phyloP scores from a whole-genome alignment of 2,329 filamentous ascomycete species.

The Blastomyces percursus region DNA sequence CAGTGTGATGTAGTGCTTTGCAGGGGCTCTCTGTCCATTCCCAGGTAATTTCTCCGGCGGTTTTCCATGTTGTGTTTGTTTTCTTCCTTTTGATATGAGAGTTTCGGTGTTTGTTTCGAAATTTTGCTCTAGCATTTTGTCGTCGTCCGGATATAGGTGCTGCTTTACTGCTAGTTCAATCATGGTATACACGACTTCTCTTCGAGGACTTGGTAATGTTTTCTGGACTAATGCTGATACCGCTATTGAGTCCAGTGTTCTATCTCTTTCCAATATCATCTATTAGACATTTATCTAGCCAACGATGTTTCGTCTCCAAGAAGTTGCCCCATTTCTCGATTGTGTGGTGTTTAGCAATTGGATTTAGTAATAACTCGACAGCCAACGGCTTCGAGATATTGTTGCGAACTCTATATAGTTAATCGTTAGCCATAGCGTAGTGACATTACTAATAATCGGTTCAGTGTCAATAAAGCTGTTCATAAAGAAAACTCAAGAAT shows the following conservation, averaged over 20 bases:
- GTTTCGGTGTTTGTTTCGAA: background rate
- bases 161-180: background rate
- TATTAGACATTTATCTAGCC: background rate
- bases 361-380: background rate
- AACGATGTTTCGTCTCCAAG: background rate
- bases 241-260: background rate
- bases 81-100: background rate
- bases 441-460: background rate
- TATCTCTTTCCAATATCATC: background rate
- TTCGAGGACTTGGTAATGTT: background rate
- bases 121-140: background rate
- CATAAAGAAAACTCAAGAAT: background rate
- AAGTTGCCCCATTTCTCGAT: background rate
- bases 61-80: background rate
- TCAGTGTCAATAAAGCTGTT: background rate
- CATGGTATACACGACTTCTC: background rate
- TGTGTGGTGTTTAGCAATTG: background rate
- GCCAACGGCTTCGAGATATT: background rate
- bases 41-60: background rate
- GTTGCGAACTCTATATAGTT: background rate
- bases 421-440: background rate
- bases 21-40: background rate
- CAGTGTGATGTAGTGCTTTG: conserved; percentile 36
- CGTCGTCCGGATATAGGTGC: background rate
- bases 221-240: background rate